A percentile compares a stretch with the other conserved stretches of the same genome.
Conservation (phyloP, 2,329 filamentous ascomycete species). For the Colletotrichum liaoningense region DNA sequence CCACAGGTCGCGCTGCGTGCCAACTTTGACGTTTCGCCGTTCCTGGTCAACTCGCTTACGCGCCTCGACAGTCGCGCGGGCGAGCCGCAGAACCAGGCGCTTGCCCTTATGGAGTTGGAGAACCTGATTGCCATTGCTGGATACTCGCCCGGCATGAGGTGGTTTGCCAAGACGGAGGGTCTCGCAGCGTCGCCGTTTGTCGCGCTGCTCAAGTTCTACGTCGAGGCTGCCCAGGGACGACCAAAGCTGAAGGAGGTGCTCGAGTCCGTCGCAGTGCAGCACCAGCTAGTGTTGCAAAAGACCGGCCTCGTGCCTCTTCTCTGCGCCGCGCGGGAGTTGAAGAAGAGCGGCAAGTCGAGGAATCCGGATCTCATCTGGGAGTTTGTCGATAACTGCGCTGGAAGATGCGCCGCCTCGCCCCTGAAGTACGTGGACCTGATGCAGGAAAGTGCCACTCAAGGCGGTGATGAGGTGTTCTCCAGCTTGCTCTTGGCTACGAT, state of each 20-base stretch:
- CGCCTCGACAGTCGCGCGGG: constrained; percentile 66
- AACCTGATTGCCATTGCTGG: constrained; percentile 85
- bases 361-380: constrained; percentile 64
- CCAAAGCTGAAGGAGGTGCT: constrained; percentile 57
- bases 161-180: constrained; percentile 82
- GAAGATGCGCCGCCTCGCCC: constrained; percentile 78
- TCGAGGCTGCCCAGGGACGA: constrained; percentile 25
- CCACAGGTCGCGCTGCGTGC: constrained; percentile 84
- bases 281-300: constrained; percentile 70
- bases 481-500: constrained; percentile 78
- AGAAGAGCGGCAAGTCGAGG: constrained; percentile 32
- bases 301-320: constrained; percentile 62
- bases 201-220: constrained; percentile 68
- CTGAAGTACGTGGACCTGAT: constrained; percentile 86
- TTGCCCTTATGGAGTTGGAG: constrained; percentile 80
- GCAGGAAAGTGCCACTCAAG: constrained; percentile 59
- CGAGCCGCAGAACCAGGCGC: constrained; percentile 59
- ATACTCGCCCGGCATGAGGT: constrained; percentile 86
- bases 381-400: constrained; percentile 87
- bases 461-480: constrained; percentile 47
- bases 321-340: constrained; percentile 48
- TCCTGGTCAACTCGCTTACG: constrained; percentile 76
- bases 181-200: constrained; percentile 77
- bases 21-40: constrained; percentile 87
- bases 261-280: constrained; percentile 70